A percentile compares a stretch with the other conserved stretches of the same genome.
Conservation (phyloP, 805 yeast genomes). For the Yarrowia bubula region DNA sequence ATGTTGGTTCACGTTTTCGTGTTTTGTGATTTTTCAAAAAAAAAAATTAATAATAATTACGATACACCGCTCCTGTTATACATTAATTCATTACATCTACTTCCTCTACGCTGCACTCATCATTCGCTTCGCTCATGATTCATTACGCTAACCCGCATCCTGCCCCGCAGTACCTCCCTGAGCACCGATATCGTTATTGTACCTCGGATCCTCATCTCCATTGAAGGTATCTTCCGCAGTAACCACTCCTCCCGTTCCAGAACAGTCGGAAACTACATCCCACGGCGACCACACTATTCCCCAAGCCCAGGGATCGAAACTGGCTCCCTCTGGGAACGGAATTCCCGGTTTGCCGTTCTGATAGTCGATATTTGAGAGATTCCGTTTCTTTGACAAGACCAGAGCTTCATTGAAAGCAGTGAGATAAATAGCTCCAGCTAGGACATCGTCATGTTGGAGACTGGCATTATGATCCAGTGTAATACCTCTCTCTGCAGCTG, state of each 20-base stretch:
- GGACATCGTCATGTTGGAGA: constrained; percentile 8
- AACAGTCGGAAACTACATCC: constrained; percentile 13
- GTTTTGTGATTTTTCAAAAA: too few relatives aligned
- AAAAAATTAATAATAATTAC: too few relatives aligned
- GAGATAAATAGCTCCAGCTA: background rate
- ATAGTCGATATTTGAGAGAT: background rate
- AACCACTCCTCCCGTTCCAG: constrained; percentile 6
- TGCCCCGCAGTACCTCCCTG: background rate
- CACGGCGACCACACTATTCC: background rate
- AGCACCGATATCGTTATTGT: background rate
- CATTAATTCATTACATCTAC: too few relatives aligned
- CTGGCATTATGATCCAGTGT: background rate
- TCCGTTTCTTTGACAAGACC: background rate
- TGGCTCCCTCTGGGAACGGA: constrained; percentile 1
- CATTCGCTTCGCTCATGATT: too few relatives aligned
- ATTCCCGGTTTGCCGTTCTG: background rate
- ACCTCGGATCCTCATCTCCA: background rate
- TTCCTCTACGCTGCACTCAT: too few relatives aligned
- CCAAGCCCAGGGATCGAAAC: constrained; percentile 5
- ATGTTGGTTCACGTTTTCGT: too few relatives aligned
- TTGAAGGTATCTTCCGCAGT: background rate
- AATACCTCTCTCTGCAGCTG: constrained; percentile 7
- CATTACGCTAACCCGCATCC: background rate
- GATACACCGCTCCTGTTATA: too few relatives aligned
- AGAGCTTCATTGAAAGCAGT: constrained; percentile 2